phyloP scores from a whole-genome alignment of 2,329 filamentous ascomycete genomes.

The Colletotrichum ledebouriae region DNA sequence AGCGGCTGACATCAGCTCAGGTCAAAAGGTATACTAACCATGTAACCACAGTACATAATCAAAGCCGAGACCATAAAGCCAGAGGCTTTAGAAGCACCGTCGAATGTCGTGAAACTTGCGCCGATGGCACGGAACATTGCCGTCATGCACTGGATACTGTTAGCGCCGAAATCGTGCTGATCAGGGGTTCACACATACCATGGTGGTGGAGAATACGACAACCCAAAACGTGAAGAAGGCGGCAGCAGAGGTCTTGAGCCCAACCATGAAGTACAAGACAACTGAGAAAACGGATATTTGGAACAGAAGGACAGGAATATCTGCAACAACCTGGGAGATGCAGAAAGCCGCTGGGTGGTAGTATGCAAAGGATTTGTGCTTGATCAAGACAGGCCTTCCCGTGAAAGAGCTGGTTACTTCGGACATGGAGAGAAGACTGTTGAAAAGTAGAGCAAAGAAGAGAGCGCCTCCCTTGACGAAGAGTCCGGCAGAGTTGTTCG shows the following conservation, averaged over 20 bases:
- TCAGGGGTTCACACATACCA: slow-evolving; percentile 54
- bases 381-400: slow-evolving; percentile 70
- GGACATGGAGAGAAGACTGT: slow-evolving; percentile 72
- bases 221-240: slow-evolving; percentile 75
- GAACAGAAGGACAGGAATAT: slow-evolving; percentile 69
- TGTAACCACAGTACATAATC: slow-evolving; percentile 74
- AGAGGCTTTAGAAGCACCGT: slow-evolving; percentile 70
- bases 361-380: slow-evolving; percentile 70
- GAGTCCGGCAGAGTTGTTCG: slow-evolving; percentile 68
- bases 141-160: slow-evolving; percentile 62
- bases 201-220: slow-evolving; percentile 62
- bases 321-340: slow-evolving; percentile 66
- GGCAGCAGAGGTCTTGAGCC: slow-evolving; percentile 62
- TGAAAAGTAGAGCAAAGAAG: slow-evolving; percentile 75
- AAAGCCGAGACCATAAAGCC: slow-evolving; percentile 64
- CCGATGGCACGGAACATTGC: slow-evolving; percentile 69
- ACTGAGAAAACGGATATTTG: slow-evolving; percentile 71
- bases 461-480: slow-evolving; percentile 75
- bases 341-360: slow-evolving; percentile 72
- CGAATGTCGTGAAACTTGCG: slow-evolving; percentile 68
- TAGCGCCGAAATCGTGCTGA: accelerated
- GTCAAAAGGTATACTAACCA: slow-evolving; percentile 46
- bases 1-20: too few species aligned
- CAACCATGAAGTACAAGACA: slow-evolving; percentile 74
- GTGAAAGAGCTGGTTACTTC: slow-evolving; percentile 75